Evolutionary conservation across 106 monocot species (phyloP).

Genomic region (Platanthera guangdongensis): DNA sequence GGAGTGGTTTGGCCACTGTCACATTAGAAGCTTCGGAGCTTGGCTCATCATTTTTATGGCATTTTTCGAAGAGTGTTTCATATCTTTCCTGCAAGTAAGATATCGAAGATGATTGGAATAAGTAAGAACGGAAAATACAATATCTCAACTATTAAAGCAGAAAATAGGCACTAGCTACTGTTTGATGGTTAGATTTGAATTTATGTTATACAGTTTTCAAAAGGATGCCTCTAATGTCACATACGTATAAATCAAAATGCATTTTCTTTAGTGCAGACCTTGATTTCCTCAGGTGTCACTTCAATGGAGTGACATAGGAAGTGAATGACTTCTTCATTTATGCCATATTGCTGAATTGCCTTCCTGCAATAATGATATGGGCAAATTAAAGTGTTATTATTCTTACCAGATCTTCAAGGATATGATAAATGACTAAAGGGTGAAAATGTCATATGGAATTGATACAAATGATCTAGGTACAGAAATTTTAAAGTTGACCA

Average conservation of each 20-base stretch:
- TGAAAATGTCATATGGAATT: neutral
- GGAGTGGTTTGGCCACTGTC: conserved; percentile 22
- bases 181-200: neutral
- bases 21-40: conserved; percentile 22
- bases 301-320: conserved; percentile 56
- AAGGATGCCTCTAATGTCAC: neutral
- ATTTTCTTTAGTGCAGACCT: conserved; percentile 26
- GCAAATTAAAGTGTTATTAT: neutral
- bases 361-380: conserved; percentile 40
- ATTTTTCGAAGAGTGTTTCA: conserved; percentile 42
- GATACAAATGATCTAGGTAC: neutral
- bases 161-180: neutral
- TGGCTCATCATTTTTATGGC: conserved; percentile 23
- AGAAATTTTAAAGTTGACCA: neutral
- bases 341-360: conserved; percentile 62
- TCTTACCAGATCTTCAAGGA: neutral
- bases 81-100: conserved; percentile 66
- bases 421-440: neutral
- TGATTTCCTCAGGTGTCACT: conserved; percentile 58
- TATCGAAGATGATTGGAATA: neutral
- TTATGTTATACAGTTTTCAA: neutral
- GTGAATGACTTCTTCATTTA: conserved; percentile 48
- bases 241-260: neutral
- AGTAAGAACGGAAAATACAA: neutral
- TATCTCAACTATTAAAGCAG: neutral